A percentile compares a stretch with the other conserved stretches of the same genome.
phyloP scores from a whole-genome alignment of 192 early-diverging fungal species.

The Diversispora eburnea region DNA sequence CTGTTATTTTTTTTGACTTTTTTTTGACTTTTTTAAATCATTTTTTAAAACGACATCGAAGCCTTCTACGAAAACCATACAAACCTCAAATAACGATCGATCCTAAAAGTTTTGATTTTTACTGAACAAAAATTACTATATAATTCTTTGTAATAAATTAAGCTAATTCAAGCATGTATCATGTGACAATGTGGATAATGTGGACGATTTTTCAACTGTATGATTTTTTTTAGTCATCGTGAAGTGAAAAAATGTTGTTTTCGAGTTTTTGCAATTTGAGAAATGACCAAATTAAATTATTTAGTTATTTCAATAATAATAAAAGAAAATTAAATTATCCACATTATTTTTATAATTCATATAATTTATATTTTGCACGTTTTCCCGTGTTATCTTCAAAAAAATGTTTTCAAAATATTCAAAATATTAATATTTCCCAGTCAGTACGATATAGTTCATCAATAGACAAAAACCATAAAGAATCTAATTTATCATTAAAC shows the following conservation, averaged over 20 bases:
- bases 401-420: too few species aligned
- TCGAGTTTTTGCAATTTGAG: background rate
- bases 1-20: background rate
- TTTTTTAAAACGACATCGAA: constrained; percentile 21
- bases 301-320: background rate
- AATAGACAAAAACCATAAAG: background rate
- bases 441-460: background rate
- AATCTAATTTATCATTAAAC: background rate
- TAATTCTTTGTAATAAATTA: too few species aligned
- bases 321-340: background rate
- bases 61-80: background rate
- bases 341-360: background rate
- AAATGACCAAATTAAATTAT: background rate
- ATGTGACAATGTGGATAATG: too few species aligned
- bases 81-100: too few species aligned
- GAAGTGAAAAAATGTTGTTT: background rate
- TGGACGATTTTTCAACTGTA: too few species aligned
- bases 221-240: too few species aligned
- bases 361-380: too few species aligned
- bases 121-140: too few species aligned
- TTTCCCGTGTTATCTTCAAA: too few species aligned
- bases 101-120: too few species aligned
- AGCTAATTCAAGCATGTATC: too few species aligned
- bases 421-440: too few species aligned
- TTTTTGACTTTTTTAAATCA: constrained; percentile 1